Percentiles rank a stretch among this genome's conserved stretches.
phyloP scores from a whole-genome alignment of 139 green algal genomes.

The Chlorokybus atmophyticus region DNA sequence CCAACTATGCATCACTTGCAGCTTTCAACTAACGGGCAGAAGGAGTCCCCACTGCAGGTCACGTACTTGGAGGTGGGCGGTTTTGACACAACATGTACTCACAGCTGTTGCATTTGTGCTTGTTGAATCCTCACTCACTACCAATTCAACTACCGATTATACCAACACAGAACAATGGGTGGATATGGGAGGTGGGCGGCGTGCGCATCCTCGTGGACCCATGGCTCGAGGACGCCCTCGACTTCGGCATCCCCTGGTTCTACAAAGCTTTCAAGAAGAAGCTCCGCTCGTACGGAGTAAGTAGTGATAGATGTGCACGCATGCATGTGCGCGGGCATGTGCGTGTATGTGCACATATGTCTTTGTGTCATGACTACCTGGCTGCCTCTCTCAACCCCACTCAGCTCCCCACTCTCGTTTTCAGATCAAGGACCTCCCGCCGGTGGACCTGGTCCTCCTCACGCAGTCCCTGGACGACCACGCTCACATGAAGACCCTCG shows the following conservation, averaged over 20 bases:
- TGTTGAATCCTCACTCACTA: no score
- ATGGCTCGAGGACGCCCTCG: conserved; percentile 10
- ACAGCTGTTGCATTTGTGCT: no score
- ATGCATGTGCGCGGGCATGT: background rate
- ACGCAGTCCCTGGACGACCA: conserved; percentile 26
- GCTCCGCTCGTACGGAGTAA: background rate
- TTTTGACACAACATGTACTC: no score
- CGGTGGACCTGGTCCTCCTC: conserved; percentile 16
- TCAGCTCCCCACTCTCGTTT: no score
- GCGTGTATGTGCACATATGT: background rate
- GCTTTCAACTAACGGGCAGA: no score
- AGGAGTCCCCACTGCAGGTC: no score
- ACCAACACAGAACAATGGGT: conserved; percentile 26
- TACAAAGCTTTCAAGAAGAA: conserved; percentile 13
- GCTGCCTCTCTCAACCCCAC: no score
- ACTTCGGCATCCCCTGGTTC: conserved; percentile 20
- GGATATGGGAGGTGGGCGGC: conserved; percentile 18
- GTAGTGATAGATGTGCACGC: background rate
- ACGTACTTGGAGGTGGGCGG: no score
- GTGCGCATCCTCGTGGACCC: conserved; percentile 20
- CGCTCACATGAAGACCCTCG: conserved; percentile 14
- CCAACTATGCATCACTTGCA: no score
- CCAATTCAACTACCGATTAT: no score
- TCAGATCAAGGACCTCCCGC: conserved; percentile 12
- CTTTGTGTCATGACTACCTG: conserved; percentile 5